Base-by-base conservation (phyloP, 306 rosid genomes). In the Prunus persica region DNA sequence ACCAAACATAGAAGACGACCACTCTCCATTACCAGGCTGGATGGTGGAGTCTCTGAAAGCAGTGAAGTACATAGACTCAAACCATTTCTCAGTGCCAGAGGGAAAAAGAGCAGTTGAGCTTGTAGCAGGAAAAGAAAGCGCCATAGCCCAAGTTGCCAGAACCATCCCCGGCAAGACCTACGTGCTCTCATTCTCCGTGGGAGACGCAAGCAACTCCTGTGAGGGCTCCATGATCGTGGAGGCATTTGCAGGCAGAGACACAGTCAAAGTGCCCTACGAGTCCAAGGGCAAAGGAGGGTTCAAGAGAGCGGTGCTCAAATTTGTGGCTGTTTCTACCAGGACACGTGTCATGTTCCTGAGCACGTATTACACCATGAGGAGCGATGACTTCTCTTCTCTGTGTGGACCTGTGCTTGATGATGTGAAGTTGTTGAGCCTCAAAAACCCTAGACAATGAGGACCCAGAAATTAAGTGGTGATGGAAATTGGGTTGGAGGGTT, bases 351-450 rank as follows among this genome's bases (percentile, higher is more conserved):
- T 88, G 96, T 95, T 95, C 84, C 81, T 95, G 0, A 91, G 97
- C 84, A 95, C 97, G 0, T 95, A 81, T 77, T 95, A 95, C 87
- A 82, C 89, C 20, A 95, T 89, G 97, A 82, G 99, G 81, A 95
- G 93, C 69, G 97, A 95, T 47, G 99, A 95, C 78, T 86, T 86
- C 54, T 95, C 99, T 69, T 95, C 99, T 1, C 86, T 95, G 3
- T 95, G 99, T 75, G 99, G 99, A 3, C 99, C 99, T 30, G 99
- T 95, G 13, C 80, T 95, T 71, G 99, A 95, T 72, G 94, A 95
- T 76, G 96, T 90, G n/a, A 87, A 75, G 82, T 54, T 95, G 77
- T 34, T 95, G 16, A 90, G 97, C 76, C 70, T 90, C 8, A 87
- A 96, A 58, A 88, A 86, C 16, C 89, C 91, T 3, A 58, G 49